Evolutionary conservation across 2,329 filamentous ascomycete genomes (phyloP).

Genomic region (Neobulgaria alba): DNA sequence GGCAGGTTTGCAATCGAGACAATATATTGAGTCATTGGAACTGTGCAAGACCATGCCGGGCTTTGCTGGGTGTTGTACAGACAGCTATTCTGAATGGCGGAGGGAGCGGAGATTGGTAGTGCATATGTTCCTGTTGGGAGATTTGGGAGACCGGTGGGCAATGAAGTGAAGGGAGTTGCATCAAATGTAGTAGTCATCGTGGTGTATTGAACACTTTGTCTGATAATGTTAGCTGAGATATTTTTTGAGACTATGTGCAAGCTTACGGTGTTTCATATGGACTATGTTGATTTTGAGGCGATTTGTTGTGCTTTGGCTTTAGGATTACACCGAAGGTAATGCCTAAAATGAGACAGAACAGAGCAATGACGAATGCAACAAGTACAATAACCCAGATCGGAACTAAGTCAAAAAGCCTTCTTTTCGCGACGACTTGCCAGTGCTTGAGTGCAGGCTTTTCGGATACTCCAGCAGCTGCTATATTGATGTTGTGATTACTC

Average conservation of each 20-base stretch:
- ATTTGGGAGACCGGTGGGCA: constrained; percentile 42
- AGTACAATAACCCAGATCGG: constrained; percentile 54
- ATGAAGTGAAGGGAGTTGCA: constrained; percentile 40
- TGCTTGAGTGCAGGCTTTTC: constrained; percentile 41
- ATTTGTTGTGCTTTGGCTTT: constrained; percentile 11
- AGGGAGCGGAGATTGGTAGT: constrained; percentile 43
- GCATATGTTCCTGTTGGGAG: constrained; percentile 47
- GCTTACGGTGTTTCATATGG: constrained; percentile 16
- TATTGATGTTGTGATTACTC: constrained; percentile 43
- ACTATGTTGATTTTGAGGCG: constrained; percentile 1
- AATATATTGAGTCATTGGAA: constrained; percentile 28
- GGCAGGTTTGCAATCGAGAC: constrained; percentile 15
- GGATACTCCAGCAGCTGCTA: constrained; percentile 33
- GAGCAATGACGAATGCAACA: constrained; percentile 42
- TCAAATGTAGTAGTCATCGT: constrained; percentile 37
- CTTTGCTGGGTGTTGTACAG: constrained; percentile 45
- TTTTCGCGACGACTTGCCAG: constrained; percentile 46
- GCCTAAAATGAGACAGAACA: constrained; percentile 50
- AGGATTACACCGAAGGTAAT: constrained; percentile 27
- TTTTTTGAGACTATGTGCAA: background rate
- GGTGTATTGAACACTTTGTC: constrained; percentile 12
- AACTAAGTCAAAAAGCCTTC: constrained; percentile 48
- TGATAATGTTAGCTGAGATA: constrained; percentile 4
- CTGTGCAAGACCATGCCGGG: constrained; percentile 56
- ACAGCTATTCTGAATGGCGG: constrained; percentile 44